Evolutionary conservation across 345 rosid species (phyloP).

Genomic region (Camelina neglecta): DNA sequence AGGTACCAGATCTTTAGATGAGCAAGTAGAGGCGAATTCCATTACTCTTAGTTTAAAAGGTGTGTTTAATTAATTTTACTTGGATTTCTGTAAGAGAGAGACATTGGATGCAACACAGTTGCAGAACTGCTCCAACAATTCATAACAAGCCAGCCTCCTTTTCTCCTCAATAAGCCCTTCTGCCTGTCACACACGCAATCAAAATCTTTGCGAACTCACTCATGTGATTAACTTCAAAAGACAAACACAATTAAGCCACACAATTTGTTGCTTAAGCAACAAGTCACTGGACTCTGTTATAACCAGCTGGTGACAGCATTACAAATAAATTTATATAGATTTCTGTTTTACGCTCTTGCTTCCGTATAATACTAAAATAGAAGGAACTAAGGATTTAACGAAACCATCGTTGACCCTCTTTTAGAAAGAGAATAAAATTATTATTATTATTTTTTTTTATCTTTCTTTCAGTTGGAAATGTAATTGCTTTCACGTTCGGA

Average conservation of each 20-base stretch:
- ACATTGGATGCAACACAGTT: constrained; percentile 56
- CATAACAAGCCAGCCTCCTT: constrained; percentile 60
- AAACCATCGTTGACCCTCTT: constrained; percentile 25
- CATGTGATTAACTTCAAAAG: constrained; percentile 13
- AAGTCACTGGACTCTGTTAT: constrained; percentile 4
- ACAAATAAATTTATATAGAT: not conserved
- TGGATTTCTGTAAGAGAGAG: constrained; percentile 62
- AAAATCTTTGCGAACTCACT: not conserved
- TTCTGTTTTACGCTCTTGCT: not conserved
- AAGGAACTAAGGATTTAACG: not conserved
- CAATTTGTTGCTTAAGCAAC: constrained; percentile 23
- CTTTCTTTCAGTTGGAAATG: no score
- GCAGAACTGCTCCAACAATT: constrained; percentile 60
- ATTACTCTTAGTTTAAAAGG: no score
- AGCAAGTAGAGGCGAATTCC: no score
- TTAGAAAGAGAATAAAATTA: not conserved
- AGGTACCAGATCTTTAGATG: no score
- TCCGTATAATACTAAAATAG: not conserved
- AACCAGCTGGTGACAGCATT: constrained; percentile 37
- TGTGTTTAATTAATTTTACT: constrained; percentile 40
- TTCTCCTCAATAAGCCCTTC: constrained; percentile 76
- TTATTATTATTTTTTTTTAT: no score
- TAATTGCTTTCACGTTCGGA: constrained; percentile 22
- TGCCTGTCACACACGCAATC: constrained; percentile 57
- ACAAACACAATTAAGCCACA: not conserved